Conservation (phyloP, 352 stramenopile species). For the Thalassiosira allenii region DNA sequence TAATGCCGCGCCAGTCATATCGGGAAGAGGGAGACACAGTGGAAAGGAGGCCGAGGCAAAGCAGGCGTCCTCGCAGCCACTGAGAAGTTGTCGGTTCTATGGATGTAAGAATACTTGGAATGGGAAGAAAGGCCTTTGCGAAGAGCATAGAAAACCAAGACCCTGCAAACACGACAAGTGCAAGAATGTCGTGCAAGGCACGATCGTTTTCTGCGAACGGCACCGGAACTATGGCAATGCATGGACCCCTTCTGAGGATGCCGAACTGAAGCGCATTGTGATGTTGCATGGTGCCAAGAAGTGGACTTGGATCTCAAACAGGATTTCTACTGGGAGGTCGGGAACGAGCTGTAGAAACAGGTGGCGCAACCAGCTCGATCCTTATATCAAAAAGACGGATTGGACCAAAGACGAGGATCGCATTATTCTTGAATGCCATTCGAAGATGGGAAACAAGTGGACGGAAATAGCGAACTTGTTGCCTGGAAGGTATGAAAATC, state of each 20-base stretch:
- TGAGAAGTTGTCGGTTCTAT: too few species aligned
- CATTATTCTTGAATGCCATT: constrained; percentile 74
- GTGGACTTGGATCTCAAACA: constrained; percentile 87
- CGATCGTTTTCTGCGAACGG: too few species aligned
- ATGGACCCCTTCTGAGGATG: constrained; percentile 95
- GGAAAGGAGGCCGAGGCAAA: too few species aligned
- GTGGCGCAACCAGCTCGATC: constrained; percentile 95
- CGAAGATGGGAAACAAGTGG: constrained; percentile 94
- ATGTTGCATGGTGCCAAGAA: constrained; percentile 87
- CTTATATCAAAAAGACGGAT: constrained; percentile 93
- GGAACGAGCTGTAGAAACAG: constrained; percentile 94
- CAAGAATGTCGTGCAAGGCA: too few species aligned
- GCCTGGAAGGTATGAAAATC: constrained; percentile 91
- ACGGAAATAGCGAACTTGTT: constrained; percentile 98
- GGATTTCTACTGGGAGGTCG: constrained; percentile 70
- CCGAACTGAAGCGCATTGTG: constrained; percentile 87
- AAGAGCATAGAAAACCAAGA: too few species aligned
- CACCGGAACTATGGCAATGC: too few species aligned
- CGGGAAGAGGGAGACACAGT: too few species aligned
- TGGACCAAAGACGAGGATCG: constrained; percentile 90
- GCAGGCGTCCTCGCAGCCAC: too few species aligned
- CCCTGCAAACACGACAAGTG: too few species aligned
- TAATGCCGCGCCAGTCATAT: too few species aligned
- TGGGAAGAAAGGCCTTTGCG: too few species aligned
- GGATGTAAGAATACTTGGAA: too few species aligned